Conservation (phyloP, 441 rosid species). For the Biscutella laevigata region DNA sequence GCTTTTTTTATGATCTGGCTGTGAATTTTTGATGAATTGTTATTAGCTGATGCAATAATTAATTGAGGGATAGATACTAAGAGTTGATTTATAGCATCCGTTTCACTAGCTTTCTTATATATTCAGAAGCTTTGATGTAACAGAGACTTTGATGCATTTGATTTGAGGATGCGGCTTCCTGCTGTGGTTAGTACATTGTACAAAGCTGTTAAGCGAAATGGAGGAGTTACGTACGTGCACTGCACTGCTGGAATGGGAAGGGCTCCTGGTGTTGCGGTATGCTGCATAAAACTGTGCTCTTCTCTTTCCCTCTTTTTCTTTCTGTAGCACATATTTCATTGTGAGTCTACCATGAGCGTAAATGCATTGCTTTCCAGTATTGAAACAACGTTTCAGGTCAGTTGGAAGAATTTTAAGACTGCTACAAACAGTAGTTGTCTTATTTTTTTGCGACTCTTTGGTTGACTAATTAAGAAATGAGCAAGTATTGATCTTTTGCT, state of each 20-base stretch:
- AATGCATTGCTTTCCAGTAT: neutral
- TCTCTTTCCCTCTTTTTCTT: neutral
- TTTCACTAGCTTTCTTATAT: neutral
- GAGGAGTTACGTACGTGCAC: conserved; percentile 83
- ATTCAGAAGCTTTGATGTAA: conserved; percentile 22
- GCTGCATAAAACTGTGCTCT: conserved; percentile 13
- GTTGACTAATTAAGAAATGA: neutral
- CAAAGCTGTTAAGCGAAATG: conserved; percentile 68
- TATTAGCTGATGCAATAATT: neutral
- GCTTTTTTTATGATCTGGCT: neutral
- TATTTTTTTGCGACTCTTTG: neutral
- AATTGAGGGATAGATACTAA: neutral
- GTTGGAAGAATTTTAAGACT: neutral
- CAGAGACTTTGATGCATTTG: conserved; percentile 97
- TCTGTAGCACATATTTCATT: neutral
- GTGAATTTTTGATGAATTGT: neutral
- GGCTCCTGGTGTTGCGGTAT: conserved; percentile 92
- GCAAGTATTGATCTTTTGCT: neutral
- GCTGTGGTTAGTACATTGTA: conserved; percentile 52
- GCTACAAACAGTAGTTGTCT: neutral
- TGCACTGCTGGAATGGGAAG: conserved; percentile 98
- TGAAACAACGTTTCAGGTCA: neutral
- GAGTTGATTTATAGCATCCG: neutral
- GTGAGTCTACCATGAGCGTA: neutral
- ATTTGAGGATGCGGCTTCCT: conserved; percentile 85